Percentiles rank a stretch among this genome's conserved stretches.
Evolutionary conservation across 192 early-diverging fungal species (phyloP).

Genomic region (Coemansia sp.): DNA sequence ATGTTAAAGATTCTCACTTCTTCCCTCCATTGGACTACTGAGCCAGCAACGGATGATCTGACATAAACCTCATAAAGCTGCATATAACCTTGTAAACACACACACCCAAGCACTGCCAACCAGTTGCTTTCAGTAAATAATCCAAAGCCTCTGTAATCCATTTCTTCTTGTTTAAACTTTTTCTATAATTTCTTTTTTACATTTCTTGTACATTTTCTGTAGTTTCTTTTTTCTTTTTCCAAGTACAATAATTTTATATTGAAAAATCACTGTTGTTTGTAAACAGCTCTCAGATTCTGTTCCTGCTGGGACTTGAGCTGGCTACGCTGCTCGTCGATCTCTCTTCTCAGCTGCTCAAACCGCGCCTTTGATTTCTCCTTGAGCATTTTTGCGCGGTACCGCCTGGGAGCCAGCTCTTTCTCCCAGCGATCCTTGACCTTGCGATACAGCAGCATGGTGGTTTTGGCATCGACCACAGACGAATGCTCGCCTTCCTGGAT

Average conservation of each 20-base stretch:
- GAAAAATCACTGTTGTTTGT: slow-evolving; percentile 1
- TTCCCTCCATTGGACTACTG: slow-evolving; percentile 45
- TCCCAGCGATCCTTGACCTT: slow-evolving; percentile 87
- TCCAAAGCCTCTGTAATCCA: slow-evolving; percentile 1
- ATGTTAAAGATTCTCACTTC: slow-evolving; percentile 51
- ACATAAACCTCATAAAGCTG: too few species aligned
- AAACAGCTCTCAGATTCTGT: not conserved
- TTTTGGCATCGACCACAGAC: slow-evolving; percentile 85
- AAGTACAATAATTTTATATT: not conserved
- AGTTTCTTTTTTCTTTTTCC: not conserved
- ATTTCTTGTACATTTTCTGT: slow-evolving; percentile 1
- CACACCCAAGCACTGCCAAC: too few species aligned
- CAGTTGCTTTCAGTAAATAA: not conserved
- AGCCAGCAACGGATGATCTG: not conserved
- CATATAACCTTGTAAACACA: too few species aligned
- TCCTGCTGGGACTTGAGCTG: slow-evolving; percentile 9
- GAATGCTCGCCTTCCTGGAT: slow-evolving; percentile 90
- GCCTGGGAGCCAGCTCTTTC: slow-evolving; percentile 27
- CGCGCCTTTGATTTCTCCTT: slow-evolving; percentile 40
- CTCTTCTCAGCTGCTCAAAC: slow-evolving; percentile 38
- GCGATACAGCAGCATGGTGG: slow-evolving; percentile 87
- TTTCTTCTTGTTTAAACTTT: not conserved
- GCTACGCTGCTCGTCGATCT: slow-evolving; percentile 25
- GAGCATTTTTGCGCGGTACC: slow-evolving; percentile 35
- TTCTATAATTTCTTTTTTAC: not conserved